Conservation (phyloP, 202 grass and related monocot species). For the Panicum virgatum region DNA sequence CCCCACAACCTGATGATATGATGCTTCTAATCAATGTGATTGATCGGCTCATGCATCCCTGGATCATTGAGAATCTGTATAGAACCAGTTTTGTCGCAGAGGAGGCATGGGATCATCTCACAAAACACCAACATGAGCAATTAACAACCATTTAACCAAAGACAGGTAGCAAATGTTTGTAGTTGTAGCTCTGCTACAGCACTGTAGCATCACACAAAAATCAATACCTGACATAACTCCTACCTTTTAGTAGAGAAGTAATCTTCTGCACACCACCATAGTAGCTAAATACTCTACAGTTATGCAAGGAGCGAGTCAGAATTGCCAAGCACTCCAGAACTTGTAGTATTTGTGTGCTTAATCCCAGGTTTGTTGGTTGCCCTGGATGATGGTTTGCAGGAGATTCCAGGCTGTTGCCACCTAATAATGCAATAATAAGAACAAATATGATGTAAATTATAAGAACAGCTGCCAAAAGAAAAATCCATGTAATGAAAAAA, state of each 20-base stretch:
- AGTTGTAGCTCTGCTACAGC: too few species aligned
- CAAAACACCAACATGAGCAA: too few species aligned
- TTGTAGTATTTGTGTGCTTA: slow-evolving; percentile 60
- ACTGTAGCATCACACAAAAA: too few species aligned
- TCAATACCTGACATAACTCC: background rate
- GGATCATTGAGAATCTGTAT: too few species aligned
- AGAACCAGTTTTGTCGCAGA: too few species aligned
- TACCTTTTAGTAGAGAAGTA: slow-evolving; percentile 91
- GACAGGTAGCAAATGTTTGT: too few species aligned
- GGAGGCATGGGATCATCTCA: too few species aligned
- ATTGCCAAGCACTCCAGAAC: slow-evolving; percentile 77
- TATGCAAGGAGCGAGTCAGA: slow-evolving; percentile 80
- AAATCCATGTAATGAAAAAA: slow-evolving; percentile 25
- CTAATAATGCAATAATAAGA: slow-evolving; percentile 53
- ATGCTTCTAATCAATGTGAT: background rate
- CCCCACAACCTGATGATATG: too few species aligned
- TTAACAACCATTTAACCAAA: too few species aligned
- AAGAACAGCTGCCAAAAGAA: slow-evolving; percentile 33
- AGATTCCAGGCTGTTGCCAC: slow-evolving; percentile 55
- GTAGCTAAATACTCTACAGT: slow-evolving; percentile 93
- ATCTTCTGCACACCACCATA: slow-evolving; percentile 88
- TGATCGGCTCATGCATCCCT: background rate
- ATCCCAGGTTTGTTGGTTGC: slow-evolving; percentile 49
- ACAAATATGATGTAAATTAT: slow-evolving; percentile 37
- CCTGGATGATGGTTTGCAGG: slow-evolving; percentile 53